Conservation (phyloP, 495 filamentous ascomycete genomes). For the Penicillium herquei region DNA sequence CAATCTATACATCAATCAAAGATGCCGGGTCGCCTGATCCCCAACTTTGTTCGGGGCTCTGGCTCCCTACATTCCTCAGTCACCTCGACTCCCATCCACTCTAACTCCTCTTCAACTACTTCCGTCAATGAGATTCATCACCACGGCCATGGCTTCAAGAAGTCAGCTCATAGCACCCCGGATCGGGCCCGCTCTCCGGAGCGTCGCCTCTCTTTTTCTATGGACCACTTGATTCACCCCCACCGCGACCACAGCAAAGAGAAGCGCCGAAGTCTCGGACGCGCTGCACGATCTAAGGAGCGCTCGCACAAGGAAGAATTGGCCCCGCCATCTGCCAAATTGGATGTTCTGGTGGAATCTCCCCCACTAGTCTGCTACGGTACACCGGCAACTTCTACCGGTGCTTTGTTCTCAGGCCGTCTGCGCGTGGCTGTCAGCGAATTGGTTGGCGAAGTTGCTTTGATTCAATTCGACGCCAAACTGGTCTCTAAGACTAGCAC, state of each 20-base stretch:
- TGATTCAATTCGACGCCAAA: slow-evolving; percentile 68
- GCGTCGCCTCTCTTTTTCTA: slow-evolving; percentile 42
- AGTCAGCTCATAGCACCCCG: slow-evolving; percentile 22
- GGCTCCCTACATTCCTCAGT: slow-evolving; percentile 33
- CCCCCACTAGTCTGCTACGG: slow-evolving; percentile 87
- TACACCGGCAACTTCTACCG: slow-evolving; percentile 68
- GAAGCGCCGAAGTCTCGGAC: slow-evolving; percentile 38
- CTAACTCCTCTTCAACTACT: slow-evolving; percentile 40
- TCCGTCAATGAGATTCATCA: slow-evolving; percentile 43
- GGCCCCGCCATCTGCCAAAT: slow-evolving; percentile 46
- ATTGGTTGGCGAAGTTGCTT: slow-evolving; percentile 48
- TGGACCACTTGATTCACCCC: slow-evolving; percentile 48
- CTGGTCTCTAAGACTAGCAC: slow-evolving; percentile 66
- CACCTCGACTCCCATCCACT: slow-evolving; percentile 37
- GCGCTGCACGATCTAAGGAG: slow-evolving; percentile 42
- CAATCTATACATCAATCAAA: slow-evolving; percentile 8
- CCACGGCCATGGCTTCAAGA: slow-evolving; percentile 28
- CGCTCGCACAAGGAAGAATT: slow-evolving; percentile 26
- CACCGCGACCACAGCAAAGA: slow-evolving; percentile 46
- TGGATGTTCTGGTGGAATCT: slow-evolving; percentile 82
- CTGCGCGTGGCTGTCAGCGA: slow-evolving; percentile 70
- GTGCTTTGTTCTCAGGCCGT: slow-evolving; percentile 85
- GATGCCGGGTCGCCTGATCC: slow-evolving; percentile 49
- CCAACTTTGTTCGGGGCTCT: slow-evolving; percentile 45
- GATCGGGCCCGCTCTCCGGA: slow-evolving; percentile 42